Percentiles rank a stretch among this genome's conserved stretches.
Evolutionary conservation across 805 yeast species (phyloP).

Genomic region (Pichia californica): DNA sequence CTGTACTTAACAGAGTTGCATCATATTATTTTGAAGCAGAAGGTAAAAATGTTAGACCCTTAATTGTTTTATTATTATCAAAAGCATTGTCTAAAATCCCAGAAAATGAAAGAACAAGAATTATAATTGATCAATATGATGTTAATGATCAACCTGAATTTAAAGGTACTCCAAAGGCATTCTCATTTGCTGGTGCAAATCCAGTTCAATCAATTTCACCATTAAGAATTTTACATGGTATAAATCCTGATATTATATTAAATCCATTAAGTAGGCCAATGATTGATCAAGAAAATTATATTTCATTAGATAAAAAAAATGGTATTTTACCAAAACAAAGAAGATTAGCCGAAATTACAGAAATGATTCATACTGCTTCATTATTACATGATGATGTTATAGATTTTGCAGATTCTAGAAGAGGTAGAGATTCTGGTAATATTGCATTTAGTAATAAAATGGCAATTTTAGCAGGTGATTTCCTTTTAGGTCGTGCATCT

Average conservation of each 20-base stretch:
- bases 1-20: constrained; percentile 86
- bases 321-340: constrained; percentile 94
- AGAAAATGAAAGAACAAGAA: constrained; percentile 53
- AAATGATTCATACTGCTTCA: constrained; percentile 97
- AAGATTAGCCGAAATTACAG: constrained; percentile 93
- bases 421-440: constrained; percentile 90
- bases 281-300: constrained; percentile 54
- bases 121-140: constrained; percentile 55
- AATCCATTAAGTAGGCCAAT: constrained; percentile 83
- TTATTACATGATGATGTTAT: constrained; percentile 95
- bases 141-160: constrained; percentile 61
- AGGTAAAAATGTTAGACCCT: constrained; percentile 92
- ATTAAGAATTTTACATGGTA: constrained; percentile 76
- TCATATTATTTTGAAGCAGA: constrained; percentile 93
- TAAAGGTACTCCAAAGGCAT: constrained; percentile 47
- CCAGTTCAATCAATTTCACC: constrained; percentile 70
- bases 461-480: constrained; percentile 97
- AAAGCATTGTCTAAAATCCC: constrained; percentile 80
- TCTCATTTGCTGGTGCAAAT: constrained; percentile 54
- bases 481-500: constrained; percentile 90
- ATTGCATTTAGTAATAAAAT: constrained; percentile 92
- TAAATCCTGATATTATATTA: constrained; percentile 74
- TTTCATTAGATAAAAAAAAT: constrained; percentile 44
- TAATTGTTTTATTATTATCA: constrained; percentile 76
- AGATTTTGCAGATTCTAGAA: constrained; percentile 79